Evolutionary conservation across 805 yeast species (phyloP).

Genomic region (Debaryomyces prosopidis): DNA sequence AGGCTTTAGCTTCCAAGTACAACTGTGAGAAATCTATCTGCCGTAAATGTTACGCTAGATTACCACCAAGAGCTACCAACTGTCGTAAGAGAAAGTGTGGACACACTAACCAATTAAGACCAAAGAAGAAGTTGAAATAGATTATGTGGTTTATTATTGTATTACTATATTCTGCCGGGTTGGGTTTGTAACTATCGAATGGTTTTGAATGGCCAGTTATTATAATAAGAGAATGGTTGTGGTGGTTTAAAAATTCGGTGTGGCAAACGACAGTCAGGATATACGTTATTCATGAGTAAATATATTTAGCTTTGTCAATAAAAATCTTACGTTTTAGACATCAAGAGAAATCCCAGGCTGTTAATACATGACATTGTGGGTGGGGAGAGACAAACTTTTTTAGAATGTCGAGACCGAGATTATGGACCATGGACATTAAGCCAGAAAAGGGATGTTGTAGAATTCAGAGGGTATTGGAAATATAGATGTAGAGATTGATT

Average conservation of each 20-base stretch:
- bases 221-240: neutral
- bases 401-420: too few relatives aligned
- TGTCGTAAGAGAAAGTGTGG: slow-evolving; percentile 99
- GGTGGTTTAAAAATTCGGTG: neutral
- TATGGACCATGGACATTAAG: too few relatives aligned
- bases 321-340: neutral
- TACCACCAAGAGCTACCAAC: slow-evolving; percentile 99
- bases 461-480: too few relatives aligned
- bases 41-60: slow-evolving; percentile 99
- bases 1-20: slow-evolving; percentile 98
- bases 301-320: neutral
- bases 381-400: too few relatives aligned
- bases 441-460: too few relatives aligned
- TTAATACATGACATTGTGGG: too few relatives aligned
- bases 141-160: slow-evolving; percentile 1
- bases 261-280: neutral
- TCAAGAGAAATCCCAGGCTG: neutral
- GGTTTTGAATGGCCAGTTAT: neutral
- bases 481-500: too few relatives aligned
- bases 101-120: slow-evolving; percentile 99
- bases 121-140: slow-evolving; percentile 98
- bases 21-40: slow-evolving; percentile 99
- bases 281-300: neutral
- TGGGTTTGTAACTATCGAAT: neutral
- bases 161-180: neutral